Evolutionary conservation across 768 basidiomycete genomes (phyloP).

Genomic region (Phanerochaete carnosa): DNA sequence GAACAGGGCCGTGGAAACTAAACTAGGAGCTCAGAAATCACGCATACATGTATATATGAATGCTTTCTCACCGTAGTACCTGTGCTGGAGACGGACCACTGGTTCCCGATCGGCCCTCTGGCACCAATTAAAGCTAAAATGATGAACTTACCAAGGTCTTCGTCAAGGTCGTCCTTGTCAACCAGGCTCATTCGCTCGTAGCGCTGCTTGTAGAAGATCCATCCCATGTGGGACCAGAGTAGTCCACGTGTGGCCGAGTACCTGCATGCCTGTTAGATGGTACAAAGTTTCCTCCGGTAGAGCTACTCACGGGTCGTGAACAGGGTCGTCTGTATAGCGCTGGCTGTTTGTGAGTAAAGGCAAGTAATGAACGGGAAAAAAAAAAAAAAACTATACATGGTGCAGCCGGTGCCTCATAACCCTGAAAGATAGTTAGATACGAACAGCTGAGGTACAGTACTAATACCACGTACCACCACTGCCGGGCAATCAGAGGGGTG

Average conservation of each 20-base stretch:
- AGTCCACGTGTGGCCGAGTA: constrained; percentile 75
- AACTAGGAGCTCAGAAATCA: not conserved
- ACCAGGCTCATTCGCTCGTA: constrained; percentile 62
- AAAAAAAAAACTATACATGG: constrained; percentile 45
- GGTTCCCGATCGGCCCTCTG: not conserved
- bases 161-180: constrained; percentile 64
- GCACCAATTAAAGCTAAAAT: not conserved
- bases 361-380: not conserved
- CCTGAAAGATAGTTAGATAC: constrained; percentile 32
- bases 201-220: constrained; percentile 78
- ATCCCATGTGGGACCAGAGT: constrained; percentile 78
- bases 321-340: constrained; percentile 69
- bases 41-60: not conserved
- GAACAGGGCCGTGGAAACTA: constrained; percentile 59
- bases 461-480: constrained; percentile 49
- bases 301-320: constrained; percentile 58
- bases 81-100: constrained; percentile 74
- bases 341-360: constrained; percentile 23
- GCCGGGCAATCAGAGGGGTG: not conserved
- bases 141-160: constrained; percentile 53
- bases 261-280: constrained; percentile 27
- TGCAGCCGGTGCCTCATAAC: constrained; percentile 72
- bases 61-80: constrained; percentile 51
- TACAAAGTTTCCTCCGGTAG: not conserved
- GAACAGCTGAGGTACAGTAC: not conserved